Evolutionary conservation across 2,329 filamentous ascomycete species (phyloP), one percentile per base, ranked within the genome.

Genomic region (Cryphonectria parasitica): DNA sequence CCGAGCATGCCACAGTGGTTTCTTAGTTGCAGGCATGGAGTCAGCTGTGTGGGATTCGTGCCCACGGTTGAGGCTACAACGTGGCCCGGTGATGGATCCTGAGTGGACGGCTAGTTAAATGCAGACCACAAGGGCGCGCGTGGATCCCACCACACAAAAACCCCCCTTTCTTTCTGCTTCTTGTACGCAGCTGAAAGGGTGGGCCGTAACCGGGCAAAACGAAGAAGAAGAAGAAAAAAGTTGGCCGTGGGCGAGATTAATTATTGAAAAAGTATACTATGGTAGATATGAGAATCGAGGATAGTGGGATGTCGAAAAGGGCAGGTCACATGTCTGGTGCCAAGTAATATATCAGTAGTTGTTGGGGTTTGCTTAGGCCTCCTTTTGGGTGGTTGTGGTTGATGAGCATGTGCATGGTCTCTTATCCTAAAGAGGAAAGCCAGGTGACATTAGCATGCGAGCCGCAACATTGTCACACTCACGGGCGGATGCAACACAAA

Each of bases 1-100:
- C 31, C 45, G 13, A 31, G n/a, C 39, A 31, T 19, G 10, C 36
- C 11, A 39, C 36, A 39, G 36, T 39, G 11, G 11, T 17, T 17
- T n/a, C 22, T n/a, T 39, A 45, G 61, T 41, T 64, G 61, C 39
- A 45, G 61, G 31, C n/a, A 45, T 64, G 61, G 2, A 43, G 61
- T 64, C 61, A 64, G 15, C 36, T 56, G 43, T 36, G 64, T 7
- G 17, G 31, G 64, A 39, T 13, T 25, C 64, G 22, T 54, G 64
- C 19, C 22, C 28, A 22, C 64, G 31, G 31, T 36, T 43, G 45
- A 52, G 31, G 5, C 36, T 54, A 66, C 64, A 66, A 66, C 64
- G 64, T 66, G 64, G 45, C 31, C 45, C 8, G 22, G 64, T 66
- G 64, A 56, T 66, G 64, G 49, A 66, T 41, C 31, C 45, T 66